phyloP scores from a whole-genome alignment of 2,329 filamentous ascomycete species.

The Pestalotiopsis sp. region DNA sequence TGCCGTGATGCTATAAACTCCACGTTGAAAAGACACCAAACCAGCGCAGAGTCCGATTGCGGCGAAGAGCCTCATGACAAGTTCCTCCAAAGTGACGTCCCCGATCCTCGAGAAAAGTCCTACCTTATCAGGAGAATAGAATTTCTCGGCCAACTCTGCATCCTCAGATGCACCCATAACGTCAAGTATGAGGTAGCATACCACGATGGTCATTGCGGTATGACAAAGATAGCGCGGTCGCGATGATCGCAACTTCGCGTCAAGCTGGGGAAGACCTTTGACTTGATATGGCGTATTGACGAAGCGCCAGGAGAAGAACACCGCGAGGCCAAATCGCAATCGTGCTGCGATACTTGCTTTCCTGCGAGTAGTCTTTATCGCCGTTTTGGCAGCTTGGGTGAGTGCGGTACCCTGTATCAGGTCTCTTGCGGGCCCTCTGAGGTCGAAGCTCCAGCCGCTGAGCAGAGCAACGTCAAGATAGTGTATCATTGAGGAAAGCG shows the following conservation, averaged over 20 bases:
- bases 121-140: background rate
- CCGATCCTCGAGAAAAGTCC: background rate
- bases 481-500: conserved; percentile 14
- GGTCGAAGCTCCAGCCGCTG: conserved; percentile 15
- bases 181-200: background rate
- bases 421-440: conserved; percentile 2
- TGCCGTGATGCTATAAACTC: conserved; percentile 13
- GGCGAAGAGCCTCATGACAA: conserved; percentile 13
- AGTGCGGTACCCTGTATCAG: background rate
- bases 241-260: background rate
- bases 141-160: background rate
- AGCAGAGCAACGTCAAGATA: conserved; percentile 16
- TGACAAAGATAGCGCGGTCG: background rate
- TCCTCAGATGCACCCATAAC: background rate
- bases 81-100: background rate
- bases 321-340: conserved; percentile 14
- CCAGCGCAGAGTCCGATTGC: conserved; percentile 13
- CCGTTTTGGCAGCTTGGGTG: background rate
- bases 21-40: conserved; percentile 15
- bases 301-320: conserved; percentile 19
- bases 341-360: background rate
- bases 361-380: background rate
- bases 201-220: background rate
- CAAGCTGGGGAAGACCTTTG: conserved; percentile 3
- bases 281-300: conserved; percentile 16